Conservation (phyloP, 139 green algal genomes). For the Micromonas commoda region DNA sequence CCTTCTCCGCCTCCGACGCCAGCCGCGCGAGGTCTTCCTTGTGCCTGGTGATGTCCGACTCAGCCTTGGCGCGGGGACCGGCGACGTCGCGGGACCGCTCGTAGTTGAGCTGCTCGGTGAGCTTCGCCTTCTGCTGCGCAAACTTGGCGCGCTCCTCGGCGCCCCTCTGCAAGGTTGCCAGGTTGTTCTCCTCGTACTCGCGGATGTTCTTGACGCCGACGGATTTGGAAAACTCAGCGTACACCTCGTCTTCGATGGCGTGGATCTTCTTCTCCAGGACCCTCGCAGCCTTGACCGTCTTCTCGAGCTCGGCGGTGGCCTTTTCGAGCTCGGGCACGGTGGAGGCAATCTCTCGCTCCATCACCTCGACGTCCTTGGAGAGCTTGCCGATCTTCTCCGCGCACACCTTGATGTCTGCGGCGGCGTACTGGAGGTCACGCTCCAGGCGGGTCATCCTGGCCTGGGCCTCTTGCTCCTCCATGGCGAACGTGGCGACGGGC, state of each 20-base stretch:
- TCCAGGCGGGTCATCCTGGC: constrained; percentile 37
- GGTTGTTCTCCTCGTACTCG: constrained; percentile 74
- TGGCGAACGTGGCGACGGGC: neutral
- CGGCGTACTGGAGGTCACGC: constrained; percentile 37
- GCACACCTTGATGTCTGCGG: constrained; percentile 37
- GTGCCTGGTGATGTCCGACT: constrained; percentile 33
- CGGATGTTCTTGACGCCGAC: constrained; percentile 72
- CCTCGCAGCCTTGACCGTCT: neutral
- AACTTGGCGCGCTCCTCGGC: constrained; percentile 33
- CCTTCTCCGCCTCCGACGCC: constrained; percentile 20
- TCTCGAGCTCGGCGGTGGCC: constrained; percentile 1
- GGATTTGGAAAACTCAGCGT: constrained; percentile 50
- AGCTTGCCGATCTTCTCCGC: constrained; percentile 23
- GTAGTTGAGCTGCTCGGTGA: constrained; percentile 40
- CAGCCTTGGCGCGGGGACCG: constrained; percentile 25
- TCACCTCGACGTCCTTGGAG: neutral
- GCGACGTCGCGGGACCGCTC: constrained; percentile 31
- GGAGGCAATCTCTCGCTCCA: no score
- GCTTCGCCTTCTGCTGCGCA: constrained; percentile 27
- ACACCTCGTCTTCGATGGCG: constrained; percentile 45
- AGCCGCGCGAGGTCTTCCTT: constrained; percentile 30
- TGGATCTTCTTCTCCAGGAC: constrained; percentile 33
- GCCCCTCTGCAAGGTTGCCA: constrained; percentile 28
- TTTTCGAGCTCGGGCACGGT: neutral
- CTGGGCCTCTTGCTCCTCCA: constrained; percentile 33